Evolutionary conservation across 2,329 filamentous ascomycete species (phyloP).

Genomic region (Parafenestella ontariensis): DNA sequence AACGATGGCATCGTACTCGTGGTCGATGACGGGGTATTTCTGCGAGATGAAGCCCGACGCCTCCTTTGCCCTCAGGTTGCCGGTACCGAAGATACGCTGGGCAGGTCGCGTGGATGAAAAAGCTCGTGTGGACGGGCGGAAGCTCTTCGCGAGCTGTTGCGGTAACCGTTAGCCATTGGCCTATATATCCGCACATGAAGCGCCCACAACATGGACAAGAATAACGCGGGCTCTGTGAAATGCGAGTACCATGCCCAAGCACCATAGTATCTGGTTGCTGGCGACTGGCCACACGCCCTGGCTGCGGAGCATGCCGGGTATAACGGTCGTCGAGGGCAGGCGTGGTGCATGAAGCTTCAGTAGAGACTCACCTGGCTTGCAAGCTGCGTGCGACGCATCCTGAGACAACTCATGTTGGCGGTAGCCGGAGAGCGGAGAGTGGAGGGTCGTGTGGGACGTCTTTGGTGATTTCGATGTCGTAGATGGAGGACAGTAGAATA

Average conservation of each 20-base stretch:
- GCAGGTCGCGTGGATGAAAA: conserved; percentile 88
- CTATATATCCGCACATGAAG: background rate
- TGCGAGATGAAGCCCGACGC: conserved; percentile 83
- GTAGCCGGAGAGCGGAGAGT: conserved; percentile 38
- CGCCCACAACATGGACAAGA: background rate
- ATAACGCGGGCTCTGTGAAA: background rate
- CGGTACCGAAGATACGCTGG: conserved; percentile 84
- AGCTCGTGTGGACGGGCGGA: conserved; percentile 71
- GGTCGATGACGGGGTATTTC: conserved; percentile 97
- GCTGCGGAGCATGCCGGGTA: conserved; percentile 33
- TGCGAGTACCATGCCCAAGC: conserved; percentile 12
- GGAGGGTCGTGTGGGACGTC: conserved; percentile 23
- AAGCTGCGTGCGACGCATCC: conserved; percentile 49
- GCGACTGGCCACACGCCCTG: conserved; percentile 34
- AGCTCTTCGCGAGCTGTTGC: conserved; percentile 67
- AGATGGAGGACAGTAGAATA: conserved; percentile 34
- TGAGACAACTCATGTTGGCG: conserved; percentile 49
- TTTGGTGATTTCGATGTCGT: conserved; percentile 30
- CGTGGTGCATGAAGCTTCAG: conserved; percentile 16
- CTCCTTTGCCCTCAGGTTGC: conserved; percentile 90
- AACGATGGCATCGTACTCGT: conserved; percentile 98
- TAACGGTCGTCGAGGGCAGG: conserved; percentile 14
- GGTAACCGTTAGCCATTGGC: conserved; percentile 40
- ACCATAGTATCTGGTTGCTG: too few relatives aligned
- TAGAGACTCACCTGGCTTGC: conserved; percentile 46